A percentile compares a stretch with the other conserved stretches of the same genome.
Conservation (phyloP, 148 eudicot species). For the Spergularia marina region DNA sequence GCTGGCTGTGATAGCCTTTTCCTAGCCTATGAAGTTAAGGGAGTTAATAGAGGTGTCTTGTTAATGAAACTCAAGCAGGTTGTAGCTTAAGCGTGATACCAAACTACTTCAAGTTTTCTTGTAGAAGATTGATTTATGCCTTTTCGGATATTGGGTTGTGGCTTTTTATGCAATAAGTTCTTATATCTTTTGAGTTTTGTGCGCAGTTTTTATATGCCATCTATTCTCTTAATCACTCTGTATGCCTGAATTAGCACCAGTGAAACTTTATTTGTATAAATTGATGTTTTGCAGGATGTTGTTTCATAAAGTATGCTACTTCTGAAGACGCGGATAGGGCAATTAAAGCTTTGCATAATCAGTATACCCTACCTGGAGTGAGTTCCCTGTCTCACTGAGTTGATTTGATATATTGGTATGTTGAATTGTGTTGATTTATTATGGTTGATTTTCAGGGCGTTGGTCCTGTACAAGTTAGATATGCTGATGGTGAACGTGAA, state of each 20-base stretch:
- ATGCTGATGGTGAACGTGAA: slow-evolving; percentile 99
- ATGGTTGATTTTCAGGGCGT: slow-evolving; percentile 51
- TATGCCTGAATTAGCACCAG: slow-evolving; percentile 17
- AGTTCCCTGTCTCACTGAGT: slow-evolving; percentile 23
- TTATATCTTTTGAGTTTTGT: not conserved
- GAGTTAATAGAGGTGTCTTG: too few relatives aligned
- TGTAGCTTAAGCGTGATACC: too few relatives aligned
- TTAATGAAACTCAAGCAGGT: too few relatives aligned
- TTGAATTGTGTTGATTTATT: slow-evolving; percentile 5
- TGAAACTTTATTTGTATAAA: slow-evolving; percentile 35
- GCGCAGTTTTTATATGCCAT: not conserved
- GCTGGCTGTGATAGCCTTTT: too few relatives aligned
- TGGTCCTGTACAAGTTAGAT: slow-evolving; percentile 95
- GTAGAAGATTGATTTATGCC: too few relatives aligned
- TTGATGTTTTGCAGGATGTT: slow-evolving; percentile 81
- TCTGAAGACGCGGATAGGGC: slow-evolving; percentile 94
- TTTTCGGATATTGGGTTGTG: not conserved
- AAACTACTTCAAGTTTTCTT: not conserved
- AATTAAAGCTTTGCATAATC: slow-evolving; percentile 82
- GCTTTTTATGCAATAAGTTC: not conserved
- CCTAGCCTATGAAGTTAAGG: too few relatives aligned
- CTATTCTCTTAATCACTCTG: not conserved
- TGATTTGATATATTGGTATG: not conserved
- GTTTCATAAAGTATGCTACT: slow-evolving; percentile 88
- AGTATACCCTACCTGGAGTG: slow-evolving; percentile 85